Evolutionary conservation across 208 protist genomes (phyloP), one percentile per base, ranked within the genome.

Genomic region (Leishmania gerbilli): DNA sequence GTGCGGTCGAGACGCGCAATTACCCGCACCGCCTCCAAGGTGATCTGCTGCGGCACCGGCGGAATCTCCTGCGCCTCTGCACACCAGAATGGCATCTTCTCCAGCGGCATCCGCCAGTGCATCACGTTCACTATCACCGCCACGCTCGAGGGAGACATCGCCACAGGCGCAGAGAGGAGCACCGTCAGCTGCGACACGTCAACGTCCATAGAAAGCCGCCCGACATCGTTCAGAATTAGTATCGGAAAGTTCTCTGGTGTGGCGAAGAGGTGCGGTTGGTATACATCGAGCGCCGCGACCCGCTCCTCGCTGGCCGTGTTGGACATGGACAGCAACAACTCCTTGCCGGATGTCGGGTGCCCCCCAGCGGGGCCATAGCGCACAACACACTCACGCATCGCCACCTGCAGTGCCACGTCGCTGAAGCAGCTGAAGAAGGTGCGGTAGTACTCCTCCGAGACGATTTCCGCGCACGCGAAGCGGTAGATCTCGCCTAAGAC

Each of bases 371-470:
- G 37, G 72, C 67, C 71, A 75, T 69, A 81, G 76, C 74, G 84
- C 49, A 74, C 75, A 55, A 88, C 83, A 72, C 60, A 89, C 60
- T 87, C 78, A 42, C 60, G 80, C 64, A 86, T 80, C 31, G 71
- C 81, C 67, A 95, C 7, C 53, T 71, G 45, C 24, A 92, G 34
- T 11, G 89, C 89, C 67, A 92, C 82, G 77, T 95, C 88, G 67
- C 83, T 91, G 53, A 90, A 88, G 67, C 79, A 89, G 87, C 89
- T 93, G 77, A 92, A 91, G 81, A 95, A 93, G 24, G 82, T 79
- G 37, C 84, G 79, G 74, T 92, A 93, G 55, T 82, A 79, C 31
- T 87, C 53, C n/a, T 79, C 83, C n/a, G 90, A 86, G 53, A 93
- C 40, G 19, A 91, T 51, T 55, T 90, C 83, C 6, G 89, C 82